phyloP scores from a whole-genome alignment of 2,329 filamentous ascomycete genomes.

The Hypoxylon sp. region DNA sequence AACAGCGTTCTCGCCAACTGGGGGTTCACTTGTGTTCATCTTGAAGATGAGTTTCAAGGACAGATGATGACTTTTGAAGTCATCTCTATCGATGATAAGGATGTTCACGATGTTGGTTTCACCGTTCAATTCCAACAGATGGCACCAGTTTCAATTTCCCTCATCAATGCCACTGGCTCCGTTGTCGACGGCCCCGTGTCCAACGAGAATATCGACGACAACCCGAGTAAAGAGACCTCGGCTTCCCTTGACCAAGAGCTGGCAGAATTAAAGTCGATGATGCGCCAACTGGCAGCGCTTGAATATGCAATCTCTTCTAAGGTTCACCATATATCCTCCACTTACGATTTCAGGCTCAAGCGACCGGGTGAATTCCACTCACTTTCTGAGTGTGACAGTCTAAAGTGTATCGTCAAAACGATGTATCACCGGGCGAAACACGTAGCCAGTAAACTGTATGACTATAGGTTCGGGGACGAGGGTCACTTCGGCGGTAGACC shows the following conservation, averaged over 20 bases:
- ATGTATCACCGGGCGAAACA: slow-evolving; percentile 59
- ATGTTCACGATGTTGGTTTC: slow-evolving; percentile 59
- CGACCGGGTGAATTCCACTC: slow-evolving; percentile 46
- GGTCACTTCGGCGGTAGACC: slow-evolving; percentile 34
- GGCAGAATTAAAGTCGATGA: slow-evolving; percentile 62
- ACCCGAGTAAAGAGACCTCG: slow-evolving; percentile 43
- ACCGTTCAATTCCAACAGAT: slow-evolving; percentile 64
- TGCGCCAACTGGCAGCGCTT: slow-evolving; percentile 59
- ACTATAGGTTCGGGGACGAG: slow-evolving; percentile 41
- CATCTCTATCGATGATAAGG: slow-evolving; percentile 59
- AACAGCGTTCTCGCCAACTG: slow-evolving; percentile 61
- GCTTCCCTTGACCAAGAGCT: slow-evolving; percentile 59
- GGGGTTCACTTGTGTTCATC: slow-evolving; percentile 63
- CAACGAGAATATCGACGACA: slow-evolving; percentile 37
- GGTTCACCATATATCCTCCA: slow-evolving; percentile 58
- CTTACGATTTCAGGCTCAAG: slow-evolving; percentile 53
- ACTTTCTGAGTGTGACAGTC: slow-evolving; percentile 57
- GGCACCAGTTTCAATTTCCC: slow-evolving; percentile 59
- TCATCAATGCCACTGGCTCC: slow-evolving; percentile 60
- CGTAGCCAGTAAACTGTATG: slow-evolving; percentile 55
- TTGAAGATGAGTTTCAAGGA: slow-evolving; percentile 58
- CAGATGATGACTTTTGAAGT: slow-evolving; percentile 63
- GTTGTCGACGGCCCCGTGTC: slow-evolving; percentile 47
- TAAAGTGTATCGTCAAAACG: slow-evolving; percentile 61
- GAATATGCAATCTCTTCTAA: slow-evolving; percentile 61